phyloP scores from a whole-genome alignment of 306 rosid species.

The Begonia fuchsioides region DNA sequence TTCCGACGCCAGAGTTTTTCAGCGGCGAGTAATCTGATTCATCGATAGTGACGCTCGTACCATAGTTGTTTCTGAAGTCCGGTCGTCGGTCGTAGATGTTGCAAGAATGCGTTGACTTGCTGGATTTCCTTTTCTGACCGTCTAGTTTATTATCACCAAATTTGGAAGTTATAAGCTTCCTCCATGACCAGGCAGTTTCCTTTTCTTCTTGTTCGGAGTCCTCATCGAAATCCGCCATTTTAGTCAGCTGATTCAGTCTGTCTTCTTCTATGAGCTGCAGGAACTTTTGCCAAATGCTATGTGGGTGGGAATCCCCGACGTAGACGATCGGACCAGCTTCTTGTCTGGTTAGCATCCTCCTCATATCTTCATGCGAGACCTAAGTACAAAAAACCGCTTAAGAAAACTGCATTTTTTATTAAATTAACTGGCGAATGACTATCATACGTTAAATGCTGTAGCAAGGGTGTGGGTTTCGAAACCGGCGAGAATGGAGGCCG shows the following conservation, averaged over 20 bases:
- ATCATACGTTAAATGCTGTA: constrained; percentile 48
- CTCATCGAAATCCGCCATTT: constrained; percentile 18
- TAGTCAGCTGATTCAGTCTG: constrained; percentile 25
- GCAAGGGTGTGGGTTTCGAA: constrained; percentile 38
- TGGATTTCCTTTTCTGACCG: neutral
- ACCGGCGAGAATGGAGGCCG: constrained; percentile 53
- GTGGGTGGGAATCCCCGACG: constrained; percentile 22
- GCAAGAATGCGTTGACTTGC: constrained; percentile 35
- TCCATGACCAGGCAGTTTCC: constrained; percentile 39
- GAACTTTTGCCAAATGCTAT: constrained; percentile 45
- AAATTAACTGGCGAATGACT: no score
- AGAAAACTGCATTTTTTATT: no score
- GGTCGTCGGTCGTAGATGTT: constrained; percentile 43
- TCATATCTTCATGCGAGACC: constrained; percentile 37
- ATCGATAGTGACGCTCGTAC: constrained; percentile 56
- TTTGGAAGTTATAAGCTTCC: constrained; percentile 36
- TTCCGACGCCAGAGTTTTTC: constrained; percentile 32
- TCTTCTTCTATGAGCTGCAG: constrained; percentile 40
- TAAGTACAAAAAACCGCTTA: constrained; percentile 4
- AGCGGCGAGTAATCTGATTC: constrained; percentile 44
- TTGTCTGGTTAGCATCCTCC: constrained; percentile 23
- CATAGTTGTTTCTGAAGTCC: constrained; percentile 45
- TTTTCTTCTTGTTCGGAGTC: constrained; percentile 14
- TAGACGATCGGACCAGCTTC: constrained; percentile 48
- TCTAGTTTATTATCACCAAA: constrained; percentile 8